A percentile compares a stretch with the other conserved stretches of the same genome.
These are phyloP conservation scores for Rhizophagus prolifer DNA, from an alignment of 192 early-diverging fungal genomes.

Conservation along the genomic window DNA sequence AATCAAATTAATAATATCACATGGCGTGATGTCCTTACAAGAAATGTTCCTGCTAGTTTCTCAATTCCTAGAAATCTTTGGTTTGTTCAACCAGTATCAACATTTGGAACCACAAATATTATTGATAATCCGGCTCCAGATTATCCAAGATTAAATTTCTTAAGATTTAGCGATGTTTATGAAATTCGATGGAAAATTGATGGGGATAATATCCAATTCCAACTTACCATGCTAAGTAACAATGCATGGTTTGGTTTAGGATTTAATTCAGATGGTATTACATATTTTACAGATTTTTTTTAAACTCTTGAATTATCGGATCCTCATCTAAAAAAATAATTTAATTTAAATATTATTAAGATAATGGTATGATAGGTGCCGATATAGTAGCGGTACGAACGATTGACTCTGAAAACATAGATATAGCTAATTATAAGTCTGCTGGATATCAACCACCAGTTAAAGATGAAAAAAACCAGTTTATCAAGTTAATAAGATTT, in stretches of 20 bases:
- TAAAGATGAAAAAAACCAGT: not conserved
- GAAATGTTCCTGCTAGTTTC: not conserved
- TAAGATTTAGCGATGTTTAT: not conserved
- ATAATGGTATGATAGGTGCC: slow-evolving; percentile 2
- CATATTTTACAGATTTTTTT: too few species aligned
- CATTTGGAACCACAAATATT: not conserved
- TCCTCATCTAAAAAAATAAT: too few species aligned
- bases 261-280: not conserved
- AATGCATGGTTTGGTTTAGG: slow-evolving; percentile 19
- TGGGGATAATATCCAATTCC: not conserved
- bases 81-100: not conserved
- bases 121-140: not conserved
- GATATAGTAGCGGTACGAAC: not conserved
- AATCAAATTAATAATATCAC: slow-evolving; percentile 25
- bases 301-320: too few species aligned
- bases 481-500: not conserved
- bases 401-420: not conserved
- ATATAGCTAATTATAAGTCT: slow-evolving; percentile 6
- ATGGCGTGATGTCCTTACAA: slow-evolving; percentile 22
- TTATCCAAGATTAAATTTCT: not conserved
- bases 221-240: not conserved
- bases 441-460: slow-evolving; percentile 7
- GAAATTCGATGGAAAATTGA: slow-evolving; percentile 5
- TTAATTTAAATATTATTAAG: not conserved
- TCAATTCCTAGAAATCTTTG: not conserved